Evolutionary conservation across 148 eudicot genomes (phyloP), one percentile per base, ranked within the genome.

Genomic region (Dianthus caryophyllus): DNA sequence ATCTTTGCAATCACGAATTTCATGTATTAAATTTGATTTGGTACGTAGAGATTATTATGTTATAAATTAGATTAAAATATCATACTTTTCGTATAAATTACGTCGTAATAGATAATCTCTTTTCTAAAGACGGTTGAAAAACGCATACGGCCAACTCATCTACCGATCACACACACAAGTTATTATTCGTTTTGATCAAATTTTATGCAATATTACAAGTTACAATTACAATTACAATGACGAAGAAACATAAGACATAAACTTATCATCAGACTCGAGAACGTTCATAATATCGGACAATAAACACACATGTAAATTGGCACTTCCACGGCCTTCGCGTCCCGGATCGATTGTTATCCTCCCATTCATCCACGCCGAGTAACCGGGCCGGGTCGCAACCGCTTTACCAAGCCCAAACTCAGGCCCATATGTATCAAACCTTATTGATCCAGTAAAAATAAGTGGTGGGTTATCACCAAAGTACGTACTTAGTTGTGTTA

Each of bases 371-470:
- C 85, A 87, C 38, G 83, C 81, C 1, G 88, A 84, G 61, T 56
- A 66, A 1, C 96, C 92, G 17, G 86, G 83, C 27, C 89, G 70
- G 1, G 85, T 76, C 1, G 86, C 86, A 58, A 83, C 31, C 0
- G 89, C 84, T 18, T 47, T 55, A 0, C 92, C 96, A 81, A 86
- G 85, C 59, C 96, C 92, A 48, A 89, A 89, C 53, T 84, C 87
- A n/a, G 83, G 85, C n/a, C 85, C 86, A 56, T 89, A 86, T 80
- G 83, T 78, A 2, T 87, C 87, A 41, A 89, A 80, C 65, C 89
- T 74, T 1, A 86, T 85, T 0, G 92, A 89, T 59, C 96, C 87
- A 1, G 92, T 89, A 85, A 89, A 84, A 6, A 51, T 79, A 77
- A 71, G 81, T 24, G 76, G 77, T 24, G 83, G 76, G 4, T 79